Evolutionary conservation across 768 basidiomycete species (phyloP), one percentile per base, ranked within the genome.

Genomic region (Boletus speciosus): DNA sequence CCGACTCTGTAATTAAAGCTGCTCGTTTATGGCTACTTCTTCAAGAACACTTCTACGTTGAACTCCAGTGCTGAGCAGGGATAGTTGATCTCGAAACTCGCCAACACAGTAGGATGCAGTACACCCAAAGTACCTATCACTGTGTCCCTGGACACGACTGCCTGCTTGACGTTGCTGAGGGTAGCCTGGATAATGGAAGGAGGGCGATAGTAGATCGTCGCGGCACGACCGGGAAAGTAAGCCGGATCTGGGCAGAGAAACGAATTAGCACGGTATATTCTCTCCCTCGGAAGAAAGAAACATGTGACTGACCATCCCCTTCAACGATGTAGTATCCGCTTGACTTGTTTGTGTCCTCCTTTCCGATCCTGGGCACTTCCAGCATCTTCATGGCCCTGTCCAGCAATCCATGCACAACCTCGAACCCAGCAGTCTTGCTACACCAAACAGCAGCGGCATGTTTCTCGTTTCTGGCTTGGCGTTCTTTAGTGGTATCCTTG

Each of bases 51-150:
- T 71, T 98, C 95, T 42, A 98, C 78, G 31, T 86, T 88, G 71
- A 99, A 93, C 78, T 99, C 96, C 52, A 99, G 74, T 7, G 87
- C 87, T 34, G 95, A 98, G 74, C 95, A 98, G 19, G 96, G 96
- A 74, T 90, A 95, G 39, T 81, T 82, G 57, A 98, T 88, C 71
- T 98, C 95, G 71, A 96, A 99, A 66, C 92, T 93, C 62, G 85
- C 83, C 52, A 99, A 76, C 5, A 98, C 97, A 6, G 75, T 81
- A 9, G 97, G 97, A 71, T 99, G 96, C 48, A 99, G 76, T 61
- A 98, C 91, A 29, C 97, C 97, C 54, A 99, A 75, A n/a, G 78
- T 82, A 40, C 97, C 97, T 59, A 99, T 89, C 57, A 80, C 77
- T 32, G 85, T 66, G 71, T 98, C 97, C 49, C 64, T 49, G 47